Evolutionary conservation across 345 rosid species (phyloP), one percentile per base, ranked within the genome.

Genomic region (Acer campestre): DNA sequence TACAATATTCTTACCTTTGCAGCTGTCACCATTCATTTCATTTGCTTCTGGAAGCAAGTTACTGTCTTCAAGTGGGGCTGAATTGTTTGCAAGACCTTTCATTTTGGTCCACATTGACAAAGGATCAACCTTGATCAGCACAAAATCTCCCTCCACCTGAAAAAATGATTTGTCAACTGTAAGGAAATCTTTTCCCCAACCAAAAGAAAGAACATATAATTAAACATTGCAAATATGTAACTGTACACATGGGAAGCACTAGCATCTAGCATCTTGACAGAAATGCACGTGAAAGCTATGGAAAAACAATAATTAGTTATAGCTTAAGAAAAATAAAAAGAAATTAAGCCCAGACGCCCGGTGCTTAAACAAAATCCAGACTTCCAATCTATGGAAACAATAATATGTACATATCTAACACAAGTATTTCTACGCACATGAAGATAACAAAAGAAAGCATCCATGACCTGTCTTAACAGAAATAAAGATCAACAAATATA

Each of bases 121-220:
- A 17, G 92, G 94, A 80, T 92, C 97, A 73, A 95, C 73, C 84
- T 86, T 85, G 73, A 95, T 76, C 67, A 83, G 86, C 74, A 93
- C 99, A 61, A 31, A 44, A 79, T 95, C 99, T 75, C 98, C 98
- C 78, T 92, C 93, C 44, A 95, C 89, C 99, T 95, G 51, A 73
- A 70, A 80, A 64, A 55, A 17, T 53, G 8, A 73, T 20, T 42
- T 76, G 56, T 76, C 73, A 59, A 62, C 68, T 12, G 61, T 65
- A 31, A 71, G 62, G 29, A 62, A 44, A 4, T 22, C 22, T 1
- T 48, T n/a, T 22, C 76, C 66, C 55, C 10, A 61, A 42, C 42
- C 56, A 64, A 63, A 27, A 25, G 10, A 48, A 31, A 72, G 4
- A 7, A 65, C 61, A 40, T 25, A 31, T 49, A n/a, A 58, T 55